Evolutionary conservation across 2,329 filamentous ascomycete genomes (phyloP), one percentile per base, ranked within the genome.

Genomic region (Fusarium redolens): DNA sequence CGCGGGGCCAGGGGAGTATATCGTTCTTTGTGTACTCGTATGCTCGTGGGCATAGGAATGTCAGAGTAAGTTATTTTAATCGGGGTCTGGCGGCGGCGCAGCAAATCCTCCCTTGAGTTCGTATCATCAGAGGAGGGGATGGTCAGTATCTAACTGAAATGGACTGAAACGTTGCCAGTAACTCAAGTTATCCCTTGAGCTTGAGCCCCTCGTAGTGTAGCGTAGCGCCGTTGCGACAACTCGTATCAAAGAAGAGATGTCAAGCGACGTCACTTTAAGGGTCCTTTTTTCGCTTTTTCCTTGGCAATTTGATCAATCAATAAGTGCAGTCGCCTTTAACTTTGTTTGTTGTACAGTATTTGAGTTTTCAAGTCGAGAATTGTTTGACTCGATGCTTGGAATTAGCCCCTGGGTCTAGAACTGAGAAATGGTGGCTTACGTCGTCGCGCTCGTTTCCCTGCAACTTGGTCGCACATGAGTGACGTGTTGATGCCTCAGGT

Each of bases 361-460:
- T 18, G 13, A 20, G 17, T 44, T 43, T 48, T 45, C 28, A 55
- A 28, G 30, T 65, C 45, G 41, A 51, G 48, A 38, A 44, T 51
- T 45, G 33, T 41, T 51, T 51, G 38, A 45, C 50, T 51, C 48
- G 28, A 52, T 31, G 9, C 11, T 22, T 33, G 14, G 11, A 52
- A 44, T 40, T 69, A 65, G 45, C 51, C 65, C 65, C 60, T 70
- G 43, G 51, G 43, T 30, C 35, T 55, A 30, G 52, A 54, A 69
- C 37, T 58, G 25, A 69, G 47, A 65, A 69, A 69, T 69, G 60
- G 55, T 69, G 60, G 69, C 69, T 72, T 69, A 65, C 69, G 69
- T 73, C 58, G 65, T 68, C 44, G 54, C 56, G 43, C 60, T 55
- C 63, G 52, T 58, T 70, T 73, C 51, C 51, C 38, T 64, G 37